Evolutionary conservation across 345 rosid species (phyloP), one percentile per base, ranked within the genome.

Genomic region (Durio zibethinus): DNA sequence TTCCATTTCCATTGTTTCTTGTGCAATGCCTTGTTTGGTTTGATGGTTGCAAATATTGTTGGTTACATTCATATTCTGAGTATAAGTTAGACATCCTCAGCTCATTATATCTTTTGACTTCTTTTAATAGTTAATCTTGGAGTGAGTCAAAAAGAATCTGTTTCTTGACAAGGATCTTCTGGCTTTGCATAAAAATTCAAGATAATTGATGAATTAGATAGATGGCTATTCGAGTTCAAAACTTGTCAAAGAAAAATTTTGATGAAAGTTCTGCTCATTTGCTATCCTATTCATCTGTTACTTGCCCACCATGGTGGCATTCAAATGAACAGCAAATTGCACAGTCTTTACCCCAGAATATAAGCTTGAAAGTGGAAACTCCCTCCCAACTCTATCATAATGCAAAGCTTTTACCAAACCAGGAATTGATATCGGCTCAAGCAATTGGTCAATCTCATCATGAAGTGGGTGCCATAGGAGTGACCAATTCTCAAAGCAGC

Each of bases 351-450:
- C 77, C 90, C 42, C 87, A 87, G 65, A 78, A 80, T 62, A 76
- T 79, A 45, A 82, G 88, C 86, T 79, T 89, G 85, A 86, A 87
- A 35, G 79, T 79, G 72, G 92, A 88, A 74, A 76, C 80, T 74
- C 83, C 85, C 60, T 74, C 80, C 31, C 89, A 80, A 52, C 86
- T 62, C 72, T 48, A 80, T 33, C 77, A 70, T 38, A 75, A 54
- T 72, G 52, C 88, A 25, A 88, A 87, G 80, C 90, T 82, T 73
- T 73, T 83, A 76, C 92, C 84, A 62, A 94, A 86, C 63, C 94
- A 80, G 68, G 97, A 93, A 47, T 84, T 86, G 11, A 80, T 90
- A 35, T 89, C 92, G 14, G 66, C 84, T 80, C 95, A 93, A 43
- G 89, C 91, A 2, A 87, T 90, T 35, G 82, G 86, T 78, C 90